These are phyloP conservation scores for Beauveria sp. DNA, from an alignment of 2,329 filamentous ascomycete genomes.

Conservation along the genomic window DNA sequence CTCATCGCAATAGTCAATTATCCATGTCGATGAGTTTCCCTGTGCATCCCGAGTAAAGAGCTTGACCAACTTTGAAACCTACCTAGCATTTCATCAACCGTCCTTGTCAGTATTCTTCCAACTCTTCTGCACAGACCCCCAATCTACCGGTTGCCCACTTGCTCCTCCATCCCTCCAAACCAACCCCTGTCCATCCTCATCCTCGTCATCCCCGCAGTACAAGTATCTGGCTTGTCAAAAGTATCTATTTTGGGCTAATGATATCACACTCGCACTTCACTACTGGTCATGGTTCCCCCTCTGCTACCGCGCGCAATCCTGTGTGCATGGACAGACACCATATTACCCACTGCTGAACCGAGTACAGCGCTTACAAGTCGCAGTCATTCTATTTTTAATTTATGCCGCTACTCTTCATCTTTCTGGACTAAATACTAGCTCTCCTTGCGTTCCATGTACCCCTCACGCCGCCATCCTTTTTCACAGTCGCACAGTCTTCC, in stretches of 20 bases:
- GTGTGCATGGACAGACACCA: neutral
- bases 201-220: neutral
- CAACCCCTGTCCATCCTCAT: neutral
- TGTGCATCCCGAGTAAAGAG: too few relatives aligned
- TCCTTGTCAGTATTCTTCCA: too few relatives aligned
- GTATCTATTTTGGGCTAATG: conserved; percentile 9
- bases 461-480: neutral
- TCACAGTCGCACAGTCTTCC: neutral
- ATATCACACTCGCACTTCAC: neutral
- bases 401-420: conserved; percentile 18
- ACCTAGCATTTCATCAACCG: too few relatives aligned
- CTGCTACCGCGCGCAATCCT: neutral
- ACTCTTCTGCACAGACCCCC: too few relatives aligned
- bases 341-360: neutral
- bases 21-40: too few relatives aligned
- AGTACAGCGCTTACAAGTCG: conserved; percentile 13
- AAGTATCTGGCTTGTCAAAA: neutral
- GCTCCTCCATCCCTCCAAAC: neutral
- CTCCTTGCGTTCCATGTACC: neutral
- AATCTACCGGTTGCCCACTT: too few relatives aligned
- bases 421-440: conserved; percentile 13
- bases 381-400: conserved; percentile 28
- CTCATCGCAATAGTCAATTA: too few relatives aligned
- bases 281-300: too few relatives aligned
- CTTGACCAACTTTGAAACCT: too few relatives aligned